These are phyloP conservation scores for Corniculantispora saksenae DNA, from an alignment of 2,329 filamentous ascomycete genomes.

Conservation along the genomic window DNA sequence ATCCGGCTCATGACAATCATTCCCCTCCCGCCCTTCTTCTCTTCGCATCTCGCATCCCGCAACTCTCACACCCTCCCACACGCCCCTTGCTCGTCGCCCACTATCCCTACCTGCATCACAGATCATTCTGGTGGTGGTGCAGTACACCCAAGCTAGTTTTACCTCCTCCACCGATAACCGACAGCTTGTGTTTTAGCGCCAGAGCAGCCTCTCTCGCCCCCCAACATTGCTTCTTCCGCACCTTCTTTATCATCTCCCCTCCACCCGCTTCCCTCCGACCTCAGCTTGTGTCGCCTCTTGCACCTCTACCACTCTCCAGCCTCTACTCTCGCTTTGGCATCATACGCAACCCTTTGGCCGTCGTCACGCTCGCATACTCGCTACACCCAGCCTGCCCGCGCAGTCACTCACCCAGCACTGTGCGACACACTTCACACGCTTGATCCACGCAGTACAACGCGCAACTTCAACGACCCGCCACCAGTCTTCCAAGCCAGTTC, in stretches of 20 bases:
- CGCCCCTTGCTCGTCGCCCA: neutral
- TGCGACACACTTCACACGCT: neutral
- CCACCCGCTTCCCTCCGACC: neutral
- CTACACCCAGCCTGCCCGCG: neutral
- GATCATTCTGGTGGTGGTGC: neutral
- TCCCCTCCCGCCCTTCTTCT: neutral
- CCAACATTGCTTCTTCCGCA: constrained; percentile 15
- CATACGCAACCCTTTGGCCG: neutral
- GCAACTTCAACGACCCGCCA: neutral
- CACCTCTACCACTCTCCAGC: neutral
- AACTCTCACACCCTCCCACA: neutral
- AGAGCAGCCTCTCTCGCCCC: neutral
- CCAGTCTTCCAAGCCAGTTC: neutral
- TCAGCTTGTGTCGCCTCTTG: constrained; percentile 1
- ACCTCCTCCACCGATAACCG: constrained; percentile 16
- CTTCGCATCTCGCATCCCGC: neutral
- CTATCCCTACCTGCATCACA: constrained; percentile 5
- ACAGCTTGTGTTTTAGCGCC: constrained; percentile 7
- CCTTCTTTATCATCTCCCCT: constrained; percentile 14
- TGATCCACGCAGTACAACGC: constrained; percentile 10
- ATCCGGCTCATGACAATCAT: no score
- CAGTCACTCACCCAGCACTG: constrained; percentile 8
- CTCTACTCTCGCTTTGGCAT: neutral
- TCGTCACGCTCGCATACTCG: neutral
- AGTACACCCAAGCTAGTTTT: neutral